A percentile compares a stretch with the other conserved stretches of the same genome.
Evolutionary conservation across 192 early-diverging fungal genomes (phyloP).

Genomic region (Mortierella hygrophila): DNA sequence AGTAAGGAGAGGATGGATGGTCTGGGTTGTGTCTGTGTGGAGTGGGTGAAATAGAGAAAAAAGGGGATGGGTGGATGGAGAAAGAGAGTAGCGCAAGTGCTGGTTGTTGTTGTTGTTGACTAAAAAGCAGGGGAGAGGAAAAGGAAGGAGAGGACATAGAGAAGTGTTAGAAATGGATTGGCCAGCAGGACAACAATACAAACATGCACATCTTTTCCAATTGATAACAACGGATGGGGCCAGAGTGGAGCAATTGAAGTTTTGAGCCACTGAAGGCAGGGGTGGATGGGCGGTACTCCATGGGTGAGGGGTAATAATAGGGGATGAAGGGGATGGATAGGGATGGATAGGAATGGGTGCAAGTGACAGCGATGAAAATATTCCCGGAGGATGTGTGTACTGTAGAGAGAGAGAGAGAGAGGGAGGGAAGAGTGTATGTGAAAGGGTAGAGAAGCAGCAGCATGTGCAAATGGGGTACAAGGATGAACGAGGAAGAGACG

Average conservation of each 20-base stretch:
- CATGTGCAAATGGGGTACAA: conserved; percentile 1
- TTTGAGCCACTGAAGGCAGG: too few relatives aligned
- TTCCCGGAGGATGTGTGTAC: background rate
- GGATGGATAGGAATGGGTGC: background rate
- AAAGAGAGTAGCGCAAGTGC: background rate
- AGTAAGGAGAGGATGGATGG: background rate
- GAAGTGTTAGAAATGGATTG: background rate
- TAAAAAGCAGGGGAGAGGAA: too few relatives aligned
- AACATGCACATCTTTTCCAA: background rate
- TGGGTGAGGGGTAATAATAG: background rate
- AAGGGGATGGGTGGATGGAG: background rate
- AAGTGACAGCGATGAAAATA: too few relatives aligned
- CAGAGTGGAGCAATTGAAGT: background rate
- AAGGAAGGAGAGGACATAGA: background rate
- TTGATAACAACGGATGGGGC: background rate
- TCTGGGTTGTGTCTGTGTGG: background rate
- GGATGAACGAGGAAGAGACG: background rate
- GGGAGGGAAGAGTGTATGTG: background rate
- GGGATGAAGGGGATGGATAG: background rate
- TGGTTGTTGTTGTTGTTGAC: background rate
- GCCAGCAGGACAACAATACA: background rate
- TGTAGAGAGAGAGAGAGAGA: background rate
- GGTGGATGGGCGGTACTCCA: too few relatives aligned
- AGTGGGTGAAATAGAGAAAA: background rate
- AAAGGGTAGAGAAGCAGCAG: background rate